phyloP scores from a whole-genome alignment of 2,329 filamentous ascomycete genomes.

The Paecilomyces niveus region DNA sequence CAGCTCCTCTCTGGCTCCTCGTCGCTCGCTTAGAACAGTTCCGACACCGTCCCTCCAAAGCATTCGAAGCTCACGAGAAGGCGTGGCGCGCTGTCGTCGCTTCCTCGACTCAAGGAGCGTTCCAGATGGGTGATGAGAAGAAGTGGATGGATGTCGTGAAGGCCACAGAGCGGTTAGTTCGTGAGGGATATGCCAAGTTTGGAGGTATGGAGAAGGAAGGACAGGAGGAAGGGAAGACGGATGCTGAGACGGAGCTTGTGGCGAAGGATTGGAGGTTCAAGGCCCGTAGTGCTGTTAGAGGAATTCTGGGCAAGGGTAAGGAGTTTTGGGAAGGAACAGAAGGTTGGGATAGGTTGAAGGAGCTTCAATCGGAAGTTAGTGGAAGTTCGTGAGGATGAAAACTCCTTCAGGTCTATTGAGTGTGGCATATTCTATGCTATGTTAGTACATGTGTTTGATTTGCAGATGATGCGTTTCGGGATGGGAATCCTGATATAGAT shows the following conservation, averaged over 20 bases:
- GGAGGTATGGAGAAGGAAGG: conserved; percentile 54
- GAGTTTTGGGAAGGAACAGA: conserved; percentile 71
- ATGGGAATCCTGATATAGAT: neutral
- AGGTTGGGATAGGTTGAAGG: conserved; percentile 32
- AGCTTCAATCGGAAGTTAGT: conserved; percentile 29
- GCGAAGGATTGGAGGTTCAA: conserved; percentile 83
- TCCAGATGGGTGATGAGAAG: conserved; percentile 49
- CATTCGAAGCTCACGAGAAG: conserved; percentile 79
- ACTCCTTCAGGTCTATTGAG: neutral
- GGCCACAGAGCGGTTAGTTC: conserved; percentile 71
- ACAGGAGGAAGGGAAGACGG: conserved; percentile 34
- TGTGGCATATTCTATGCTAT: neutral
- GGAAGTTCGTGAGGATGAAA: conserved; percentile 8
- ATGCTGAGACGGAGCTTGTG: conserved; percentile 51
- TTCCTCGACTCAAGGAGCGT: conserved; percentile 37
- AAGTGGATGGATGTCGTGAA: conserved; percentile 68
- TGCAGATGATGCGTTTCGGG: neutral
- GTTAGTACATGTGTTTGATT: neutral
- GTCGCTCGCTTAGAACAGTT: conserved; percentile 67
- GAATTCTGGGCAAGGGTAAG: conserved; percentile 74
- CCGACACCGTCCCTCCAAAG: conserved; percentile 61
- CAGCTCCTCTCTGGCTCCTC: conserved; percentile 69
- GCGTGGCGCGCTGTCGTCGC: conserved; percentile 68
- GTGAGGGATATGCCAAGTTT: conserved; percentile 71
- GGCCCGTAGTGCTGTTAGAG: conserved; percentile 73